phyloP scores from a whole-genome alignment of 2,329 filamentous ascomycete species.

The Arachnomyces sp. region DNA sequence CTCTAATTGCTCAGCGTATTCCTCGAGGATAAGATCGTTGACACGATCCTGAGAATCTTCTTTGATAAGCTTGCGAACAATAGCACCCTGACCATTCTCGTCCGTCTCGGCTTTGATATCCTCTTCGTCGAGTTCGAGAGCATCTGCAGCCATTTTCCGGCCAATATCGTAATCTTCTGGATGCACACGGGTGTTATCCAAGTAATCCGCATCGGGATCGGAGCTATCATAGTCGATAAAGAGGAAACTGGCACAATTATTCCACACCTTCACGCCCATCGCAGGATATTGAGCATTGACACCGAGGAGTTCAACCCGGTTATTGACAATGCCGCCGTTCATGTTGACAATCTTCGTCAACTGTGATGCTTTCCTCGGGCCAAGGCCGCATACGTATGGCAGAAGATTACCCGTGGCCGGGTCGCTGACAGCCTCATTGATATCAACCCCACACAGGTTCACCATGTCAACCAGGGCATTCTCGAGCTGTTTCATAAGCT shows the following conservation, averaged over 20 bases:
- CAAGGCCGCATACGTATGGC: slow-evolving; percentile 84
- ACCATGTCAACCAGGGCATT: slow-evolving; percentile 99
- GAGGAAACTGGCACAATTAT: slow-evolving; percentile 93
- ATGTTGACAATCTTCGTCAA: slow-evolving; percentile 84
- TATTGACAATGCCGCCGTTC: slow-evolving; percentile 79
- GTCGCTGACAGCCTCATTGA: slow-evolving; percentile 83
- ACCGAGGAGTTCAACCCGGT: slow-evolving; percentile 79
- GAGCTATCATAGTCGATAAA: slow-evolving; percentile 82
- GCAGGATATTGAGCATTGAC: slow-evolving; percentile 75
- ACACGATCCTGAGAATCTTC: slow-evolving; percentile 91
- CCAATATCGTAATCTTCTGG: slow-evolving; percentile 97
- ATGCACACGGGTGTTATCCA: slow-evolving; percentile 95
- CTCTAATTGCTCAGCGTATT: slow-evolving; percentile 93
- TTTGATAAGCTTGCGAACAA: slow-evolving; percentile 89
- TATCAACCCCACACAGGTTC: slow-evolving; percentile 89
- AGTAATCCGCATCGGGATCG: slow-evolving; percentile 74
- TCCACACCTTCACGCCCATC: slow-evolving; percentile 85
- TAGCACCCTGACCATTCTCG: slow-evolving; percentile 79
- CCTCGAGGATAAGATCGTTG: slow-evolving; percentile 90
- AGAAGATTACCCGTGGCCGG: slow-evolving; percentile 77
- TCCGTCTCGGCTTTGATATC: slow-evolving; percentile 92
- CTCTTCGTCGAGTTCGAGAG: slow-evolving; percentile 91
- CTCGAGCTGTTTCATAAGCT: slow-evolving; percentile 77
- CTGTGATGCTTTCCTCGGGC: slow-evolving; percentile 80
- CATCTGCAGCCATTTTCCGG: slow-evolving; percentile 96